phyloP scores from a whole-genome alignment of 2,329 filamentous ascomycete species.

The Ceratocystis huliohia region DNA sequence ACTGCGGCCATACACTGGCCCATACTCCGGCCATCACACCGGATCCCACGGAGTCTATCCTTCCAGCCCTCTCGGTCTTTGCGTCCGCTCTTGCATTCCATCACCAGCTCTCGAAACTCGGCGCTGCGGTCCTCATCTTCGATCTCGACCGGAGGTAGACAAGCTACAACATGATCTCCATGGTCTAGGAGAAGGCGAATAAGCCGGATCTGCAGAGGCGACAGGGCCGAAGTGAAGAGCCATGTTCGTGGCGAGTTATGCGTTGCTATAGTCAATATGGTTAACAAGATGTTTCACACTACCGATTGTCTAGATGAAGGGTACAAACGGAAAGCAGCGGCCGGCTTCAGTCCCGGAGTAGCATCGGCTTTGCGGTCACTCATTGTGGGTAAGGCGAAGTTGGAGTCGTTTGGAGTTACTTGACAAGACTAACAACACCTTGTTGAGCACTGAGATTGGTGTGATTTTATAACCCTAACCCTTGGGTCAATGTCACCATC shows the following conservation, averaged over 20 bases:
- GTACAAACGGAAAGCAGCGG: constrained; percentile 17
- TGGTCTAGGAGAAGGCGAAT: constrained; percentile 73
- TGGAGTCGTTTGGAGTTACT: not conserved
- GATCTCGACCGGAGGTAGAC: constrained; percentile 65
- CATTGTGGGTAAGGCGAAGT: not conserved
- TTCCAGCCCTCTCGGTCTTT: constrained; percentile 67
- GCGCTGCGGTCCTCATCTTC: constrained; percentile 62
- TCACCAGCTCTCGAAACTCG: constrained; percentile 69
- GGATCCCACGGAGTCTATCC: constrained; percentile 56
- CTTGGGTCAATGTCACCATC: not conserved
- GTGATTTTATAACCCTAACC: not conserved
- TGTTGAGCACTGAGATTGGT: not conserved
- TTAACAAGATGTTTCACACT: not conserved
- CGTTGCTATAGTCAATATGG: constrained; percentile 35
- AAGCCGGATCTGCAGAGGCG: constrained; percentile 71
- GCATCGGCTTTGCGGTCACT: constrained; percentile 9
- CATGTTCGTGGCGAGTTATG: constrained; percentile 73
- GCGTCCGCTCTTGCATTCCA: constrained; percentile 49
- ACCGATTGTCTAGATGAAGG: not conserved
- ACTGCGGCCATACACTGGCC: constrained; percentile 72
- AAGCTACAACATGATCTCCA: constrained; percentile 80
- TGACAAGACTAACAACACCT: not conserved
- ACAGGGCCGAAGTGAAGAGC: constrained; percentile 80
- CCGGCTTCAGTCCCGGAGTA: not conserved
- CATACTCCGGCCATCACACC: constrained; percentile 49